phyloP scores from a whole-genome alignment of 345 rosid species.

The Geranium rotundifolium region DNA sequence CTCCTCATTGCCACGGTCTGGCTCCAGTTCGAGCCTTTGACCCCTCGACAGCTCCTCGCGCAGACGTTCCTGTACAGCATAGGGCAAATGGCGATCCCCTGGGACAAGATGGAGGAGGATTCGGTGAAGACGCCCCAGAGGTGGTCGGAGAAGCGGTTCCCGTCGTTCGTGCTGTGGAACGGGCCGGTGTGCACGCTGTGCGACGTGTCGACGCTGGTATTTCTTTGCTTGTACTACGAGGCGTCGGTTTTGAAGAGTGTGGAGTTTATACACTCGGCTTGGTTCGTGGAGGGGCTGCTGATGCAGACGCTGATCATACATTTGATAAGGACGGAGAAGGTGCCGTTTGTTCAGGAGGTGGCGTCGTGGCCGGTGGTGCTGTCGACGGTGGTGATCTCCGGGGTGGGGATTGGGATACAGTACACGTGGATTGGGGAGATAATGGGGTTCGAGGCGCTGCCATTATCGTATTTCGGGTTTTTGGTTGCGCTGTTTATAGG shows the following conservation, averaged over 20 bases:
- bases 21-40: conserved; percentile 43
- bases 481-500: conserved; percentile 46
- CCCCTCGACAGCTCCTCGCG: conserved; percentile 52
- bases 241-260: neutral
- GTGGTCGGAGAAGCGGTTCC: conserved; percentile 36
- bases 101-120: conserved; percentile 65
- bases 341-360: conserved; percentile 43
- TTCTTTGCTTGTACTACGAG: conserved; percentile 30
- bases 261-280: conserved; percentile 36
- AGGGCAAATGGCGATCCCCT: conserved; percentile 56
- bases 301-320: conserved; percentile 58
- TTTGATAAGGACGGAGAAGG: conserved; percentile 53
- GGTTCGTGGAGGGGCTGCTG: conserved; percentile 58
- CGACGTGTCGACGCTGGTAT: conserved; percentile 34
- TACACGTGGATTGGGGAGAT: conserved; percentile 24
- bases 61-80: conserved; percentile 50
- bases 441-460: conserved; percentile 35
- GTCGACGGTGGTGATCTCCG: conserved; percentile 41
- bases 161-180: conserved; percentile 49
- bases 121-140: conserved; percentile 40
- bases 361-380: conserved; percentile 55
- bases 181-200: conserved; percentile 45
- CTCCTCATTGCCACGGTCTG: conserved; percentile 39
- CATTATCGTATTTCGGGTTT: conserved; percentile 44
- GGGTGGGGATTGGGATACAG: conserved; percentile 40